Evolutionary conservation across 306 rosid genomes (phyloP), one percentile per base, ranked within the genome.

Genomic region (Corylus heterophylla): DNA sequence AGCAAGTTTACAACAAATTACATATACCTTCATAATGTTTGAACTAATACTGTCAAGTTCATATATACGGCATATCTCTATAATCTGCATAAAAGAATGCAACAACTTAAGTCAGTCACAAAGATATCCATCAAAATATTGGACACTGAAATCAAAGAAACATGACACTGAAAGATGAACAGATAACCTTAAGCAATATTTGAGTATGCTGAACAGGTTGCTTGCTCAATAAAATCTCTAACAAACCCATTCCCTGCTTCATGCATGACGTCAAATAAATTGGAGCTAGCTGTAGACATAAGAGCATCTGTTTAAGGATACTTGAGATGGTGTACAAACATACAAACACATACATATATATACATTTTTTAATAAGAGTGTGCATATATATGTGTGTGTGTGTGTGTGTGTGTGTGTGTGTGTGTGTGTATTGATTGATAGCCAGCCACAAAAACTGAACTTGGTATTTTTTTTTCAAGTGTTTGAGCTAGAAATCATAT

Each of bases 171-270:
- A 64, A 81, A 71, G 59, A 47, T 49, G 75, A 80, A 59, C 44
- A 56, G 56, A 78, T 69, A 67, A 95, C 98, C 98, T 95, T 95
- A 74, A 95, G 97, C 80, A 95, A 84, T 69, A 73, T 37, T 61
- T 87, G 89, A 80, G 89, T 91, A 49, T 79, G 90, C 71, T 90
- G 94, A 88, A 86, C 90, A 70, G 98, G 86, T 87, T 92, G 96
- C 85, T 87, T 89, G 76, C 77, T 86, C 84, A 95, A 79, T 56
- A 91, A 81, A 77, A 88, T 89, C 88, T 91, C 98, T 84, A 95
- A 69, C 87, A 91, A 85, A 71, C 94, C 89, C 88, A 91, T 86
- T 83, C 98, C 98, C 84, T 92, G 98, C 86, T 92, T 95, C 90
- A 84, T 79, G 90, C 98, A 95, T 2, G 98, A 92, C n/a, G 91